Evolutionary conservation across 192 early-diverging fungal genomes (phyloP), one percentile per base, ranked within the genome.

Genomic region (Piromyces finnis): DNA sequence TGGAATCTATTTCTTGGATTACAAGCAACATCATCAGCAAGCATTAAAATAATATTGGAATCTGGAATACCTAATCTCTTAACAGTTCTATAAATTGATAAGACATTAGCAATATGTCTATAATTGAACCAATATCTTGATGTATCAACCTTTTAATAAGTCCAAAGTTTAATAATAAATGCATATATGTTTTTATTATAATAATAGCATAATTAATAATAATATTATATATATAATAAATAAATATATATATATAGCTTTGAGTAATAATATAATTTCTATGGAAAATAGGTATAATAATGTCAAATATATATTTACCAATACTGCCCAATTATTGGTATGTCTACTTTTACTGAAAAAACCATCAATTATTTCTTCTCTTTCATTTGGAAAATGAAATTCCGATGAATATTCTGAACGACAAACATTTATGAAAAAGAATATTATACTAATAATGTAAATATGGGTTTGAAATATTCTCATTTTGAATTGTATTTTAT

Each of bases 71-170:
- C 98, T 30, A 99, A 89, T 32, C 79, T 37, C 17, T 80, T 30
- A 29, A 83, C 82, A 7, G 59, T 30, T 29, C 39, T 91, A 86
- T 99, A 99, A 88, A 99, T 97, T 27, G 97, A 97, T 29, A 99
- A 87, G 14, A 97, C 95, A 84, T 99, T 99, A 83, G 98, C 96
- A 78, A 97, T 96, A 85, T 99, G 98, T 18, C 96, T 87, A 86
- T 99, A 99, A 86, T 99, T 99, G 89, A 99, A 98, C 98, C 98
- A 99, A 86, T 97, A 99, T 13, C 98, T 91, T 17, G 98, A 99
- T 5, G 98, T 97, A 87, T 95, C 95, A 29, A 97, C 94, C 92
- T 94, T 32, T 22, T n/a, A n/a, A n/a, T n/a, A n/a, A n/a, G n/a
- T n/a, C n/a, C n/a, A n/a, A n/a, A n/a, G n/a, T n/a, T n/a, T n/a